Percentiles rank a stretch among this genome's conserved stretches.
These are phyloP conservation scores for Venturia nashicola DNA, from an alignment of 2,329 filamentous ascomycete genomes.

Conservation along the genomic window DNA sequence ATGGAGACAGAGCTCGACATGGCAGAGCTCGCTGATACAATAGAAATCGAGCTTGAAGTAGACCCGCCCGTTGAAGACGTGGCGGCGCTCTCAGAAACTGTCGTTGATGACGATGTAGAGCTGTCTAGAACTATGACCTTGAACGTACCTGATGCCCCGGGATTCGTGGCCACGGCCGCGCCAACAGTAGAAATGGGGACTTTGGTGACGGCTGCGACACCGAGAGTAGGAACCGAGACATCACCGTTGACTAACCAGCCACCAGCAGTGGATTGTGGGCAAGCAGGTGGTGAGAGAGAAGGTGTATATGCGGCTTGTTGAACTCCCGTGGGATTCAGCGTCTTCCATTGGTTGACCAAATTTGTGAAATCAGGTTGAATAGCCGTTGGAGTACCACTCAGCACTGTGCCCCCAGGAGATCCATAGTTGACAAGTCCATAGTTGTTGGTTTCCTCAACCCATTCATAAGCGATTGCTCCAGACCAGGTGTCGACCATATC, in stretches of 20 bases:
- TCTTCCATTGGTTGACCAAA: conserved; percentile 64
- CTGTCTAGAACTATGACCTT: not conserved
- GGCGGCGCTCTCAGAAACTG: not conserved
- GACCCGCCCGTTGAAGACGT: not conserved
- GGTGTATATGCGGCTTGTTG: conserved; percentile 52
- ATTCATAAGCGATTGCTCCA: conserved; percentile 77
- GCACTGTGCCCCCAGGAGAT: conserved; percentile 52
- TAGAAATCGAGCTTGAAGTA: not conserved
- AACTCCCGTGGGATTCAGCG: conserved; percentile 56
- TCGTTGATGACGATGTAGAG: not conserved
- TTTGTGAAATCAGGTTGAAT: conserved; percentile 67
- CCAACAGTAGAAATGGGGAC: not conserved
- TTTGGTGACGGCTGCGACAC: not conserved
- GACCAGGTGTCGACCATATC: conserved; percentile 63
- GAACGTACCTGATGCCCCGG: not conserved
- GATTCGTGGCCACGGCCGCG: not conserved
- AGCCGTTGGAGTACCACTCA: conserved; percentile 61
- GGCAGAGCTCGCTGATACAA: not conserved
- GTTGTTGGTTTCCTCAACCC: conserved; percentile 73
- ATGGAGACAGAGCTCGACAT: not conserved
- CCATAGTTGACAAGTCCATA: conserved; percentile 76
- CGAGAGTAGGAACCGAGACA: not conserved
- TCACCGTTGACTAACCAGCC: conserved; percentile 54
- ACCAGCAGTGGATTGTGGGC: conserved; percentile 55
- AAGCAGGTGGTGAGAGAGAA: conserved; percentile 49